A percentile compares a stretch with the other conserved stretches of the same genome.
Conservation (phyloP, 2,329 filamentous ascomycete species). For the Sporothrix dimorphospora region DNA sequence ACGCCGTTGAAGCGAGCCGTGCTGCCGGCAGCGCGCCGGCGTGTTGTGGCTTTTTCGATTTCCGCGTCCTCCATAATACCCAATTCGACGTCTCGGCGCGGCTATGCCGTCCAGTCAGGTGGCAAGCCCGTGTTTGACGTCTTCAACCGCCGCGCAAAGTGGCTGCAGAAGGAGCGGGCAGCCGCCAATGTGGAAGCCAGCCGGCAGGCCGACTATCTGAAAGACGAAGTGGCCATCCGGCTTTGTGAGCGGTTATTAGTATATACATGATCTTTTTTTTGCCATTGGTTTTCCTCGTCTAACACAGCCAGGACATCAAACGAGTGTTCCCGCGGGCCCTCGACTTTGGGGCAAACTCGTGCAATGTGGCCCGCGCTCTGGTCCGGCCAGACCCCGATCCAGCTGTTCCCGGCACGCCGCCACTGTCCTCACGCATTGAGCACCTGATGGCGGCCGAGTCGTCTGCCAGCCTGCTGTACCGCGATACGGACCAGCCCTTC, state of each 20-base stretch:
- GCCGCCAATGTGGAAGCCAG: constrained; percentile 71
- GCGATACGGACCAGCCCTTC: constrained; percentile 75
- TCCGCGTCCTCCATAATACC: neutral
- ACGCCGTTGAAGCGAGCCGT: neutral
- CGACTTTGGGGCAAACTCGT: constrained; percentile 93
- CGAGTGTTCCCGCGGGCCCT: constrained; percentile 81
- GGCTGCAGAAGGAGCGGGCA: constrained; percentile 86
- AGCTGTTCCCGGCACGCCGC: constrained; percentile 59
- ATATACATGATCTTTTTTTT: neutral
- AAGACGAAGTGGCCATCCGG: constrained; percentile 85
- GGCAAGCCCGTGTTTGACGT: constrained; percentile 82
- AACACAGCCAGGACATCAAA: constrained; percentile 75
- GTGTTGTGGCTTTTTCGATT: constrained; percentile 41
- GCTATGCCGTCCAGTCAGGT: constrained; percentile 77
- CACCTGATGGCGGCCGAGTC: constrained; percentile 82
- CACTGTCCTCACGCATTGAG: constrained; percentile 71
- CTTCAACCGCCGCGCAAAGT: constrained; percentile 88
- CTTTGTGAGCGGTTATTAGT: constrained; percentile 85
- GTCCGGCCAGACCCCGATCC: constrained; percentile 70
- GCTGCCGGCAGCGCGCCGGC: constrained; percentile 37
- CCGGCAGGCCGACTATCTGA: constrained; percentile 85
- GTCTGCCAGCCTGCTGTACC: constrained; percentile 75
- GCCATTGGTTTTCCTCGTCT: neutral
- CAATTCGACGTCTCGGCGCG: constrained; percentile 50
- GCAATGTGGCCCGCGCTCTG: constrained; percentile 86